These are phyloP conservation scores for Trichoderma sp. DNA, from an alignment of 2,329 filamentous ascomycete genomes.

Conservation along the genomic window DNA sequence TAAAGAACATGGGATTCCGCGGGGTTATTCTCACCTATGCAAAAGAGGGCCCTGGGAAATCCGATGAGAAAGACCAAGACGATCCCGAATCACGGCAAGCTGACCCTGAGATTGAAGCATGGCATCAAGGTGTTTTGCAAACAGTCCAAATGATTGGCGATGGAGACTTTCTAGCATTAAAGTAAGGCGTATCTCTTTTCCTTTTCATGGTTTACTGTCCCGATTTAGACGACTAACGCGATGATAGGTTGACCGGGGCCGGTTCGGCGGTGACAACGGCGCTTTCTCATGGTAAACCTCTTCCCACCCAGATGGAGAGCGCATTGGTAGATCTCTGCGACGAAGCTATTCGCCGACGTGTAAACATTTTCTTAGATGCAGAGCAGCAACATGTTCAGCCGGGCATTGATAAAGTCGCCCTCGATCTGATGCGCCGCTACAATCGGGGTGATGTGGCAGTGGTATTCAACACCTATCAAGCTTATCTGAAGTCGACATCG, in stretches of 20 bases:
- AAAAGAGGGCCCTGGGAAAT: slow-evolving; percentile 41
- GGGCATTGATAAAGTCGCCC: slow-evolving; percentile 35
- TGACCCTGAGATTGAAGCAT: slow-evolving; percentile 34
- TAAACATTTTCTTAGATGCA: slow-evolving; percentile 46
- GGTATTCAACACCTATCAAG: slow-evolving; percentile 55
- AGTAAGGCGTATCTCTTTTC: slow-evolving; percentile 30
- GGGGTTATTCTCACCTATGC: slow-evolving; percentile 59
- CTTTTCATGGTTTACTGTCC: neutral
- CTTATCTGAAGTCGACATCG: slow-evolving; percentile 51
- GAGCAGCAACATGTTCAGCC: slow-evolving; percentile 46
- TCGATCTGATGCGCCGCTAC: slow-evolving; percentile 39
- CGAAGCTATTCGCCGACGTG: slow-evolving; percentile 31
- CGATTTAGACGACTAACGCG: slow-evolving; percentile 29
- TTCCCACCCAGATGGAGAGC: slow-evolving; percentile 42
- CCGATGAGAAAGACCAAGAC: neutral
- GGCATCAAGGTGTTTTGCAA: slow-evolving; percentile 34
- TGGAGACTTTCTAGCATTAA: slow-evolving; percentile 39
- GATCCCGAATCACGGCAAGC: neutral
- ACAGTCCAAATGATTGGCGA: slow-evolving; percentile 34
- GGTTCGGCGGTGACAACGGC: slow-evolving; percentile 40
- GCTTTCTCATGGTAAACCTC: slow-evolving; percentile 34
- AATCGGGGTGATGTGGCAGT: slow-evolving; percentile 39
- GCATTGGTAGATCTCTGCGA: slow-evolving; percentile 43
- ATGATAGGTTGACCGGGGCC: slow-evolving; percentile 37
- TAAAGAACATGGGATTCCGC: slow-evolving; percentile 50